Conservation (phyloP, 768 basidiomycete species). For the Pleurotus salmoneostramineus region DNA sequence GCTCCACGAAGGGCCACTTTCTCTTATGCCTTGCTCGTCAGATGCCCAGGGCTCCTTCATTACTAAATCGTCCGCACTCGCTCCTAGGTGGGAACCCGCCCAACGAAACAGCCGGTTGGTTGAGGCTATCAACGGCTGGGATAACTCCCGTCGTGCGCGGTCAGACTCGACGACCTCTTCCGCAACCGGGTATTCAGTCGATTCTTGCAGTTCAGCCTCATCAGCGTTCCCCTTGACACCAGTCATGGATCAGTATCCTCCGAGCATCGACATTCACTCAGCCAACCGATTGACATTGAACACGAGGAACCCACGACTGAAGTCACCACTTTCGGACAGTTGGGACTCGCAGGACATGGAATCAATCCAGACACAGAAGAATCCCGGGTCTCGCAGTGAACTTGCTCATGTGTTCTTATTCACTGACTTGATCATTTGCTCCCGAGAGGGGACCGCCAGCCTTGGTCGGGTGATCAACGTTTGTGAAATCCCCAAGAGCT, state of each 20-base stretch:
- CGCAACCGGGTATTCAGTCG: slow-evolving; percentile 19
- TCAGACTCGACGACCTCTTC: slow-evolving; percentile 33
- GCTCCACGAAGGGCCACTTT: slow-evolving; percentile 51
- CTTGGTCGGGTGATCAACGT: slow-evolving; percentile 47
- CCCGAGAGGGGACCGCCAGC: slow-evolving; percentile 35
- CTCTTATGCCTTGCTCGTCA: too few species aligned
- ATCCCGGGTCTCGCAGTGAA: neutral
- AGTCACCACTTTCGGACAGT: slow-evolving; percentile 9
- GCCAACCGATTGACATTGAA: neutral
- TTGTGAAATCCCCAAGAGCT: slow-evolving; percentile 26
- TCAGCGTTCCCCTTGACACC: slow-evolving; percentile 18
- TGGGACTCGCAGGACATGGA: neutral
- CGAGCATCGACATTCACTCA: slow-evolving; percentile 13
- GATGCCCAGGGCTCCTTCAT: slow-evolving; percentile 26
- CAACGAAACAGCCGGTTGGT: slow-evolving; percentile 28
- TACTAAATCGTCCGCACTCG: neutral
- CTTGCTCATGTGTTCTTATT: slow-evolving; percentile 48
- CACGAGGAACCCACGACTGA: neutral
- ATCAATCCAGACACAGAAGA: neutral
- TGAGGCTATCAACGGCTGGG: slow-evolving; percentile 43
- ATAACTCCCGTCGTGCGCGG: slow-evolving; percentile 29
- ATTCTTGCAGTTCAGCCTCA: slow-evolving; percentile 15
- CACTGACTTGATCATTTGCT: slow-evolving; percentile 66
- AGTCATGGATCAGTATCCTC: slow-evolving; percentile 6
- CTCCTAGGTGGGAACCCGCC: neutral